Evolutionary conservation across 331 rosid species (phyloP).

Genomic region (Quercus tomentella): DNA sequence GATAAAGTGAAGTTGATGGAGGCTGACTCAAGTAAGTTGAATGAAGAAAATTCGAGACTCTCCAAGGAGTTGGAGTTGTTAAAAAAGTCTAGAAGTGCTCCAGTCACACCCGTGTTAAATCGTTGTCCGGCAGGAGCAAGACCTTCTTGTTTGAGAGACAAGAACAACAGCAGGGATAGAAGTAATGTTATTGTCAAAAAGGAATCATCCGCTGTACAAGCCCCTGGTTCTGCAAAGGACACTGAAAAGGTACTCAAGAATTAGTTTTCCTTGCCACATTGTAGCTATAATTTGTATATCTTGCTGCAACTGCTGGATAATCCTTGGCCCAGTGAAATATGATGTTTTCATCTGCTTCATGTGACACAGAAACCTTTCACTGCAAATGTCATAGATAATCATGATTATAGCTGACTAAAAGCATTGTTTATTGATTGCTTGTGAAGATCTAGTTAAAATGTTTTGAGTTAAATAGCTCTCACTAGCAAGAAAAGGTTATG

Average conservation of each 20-base stretch:
- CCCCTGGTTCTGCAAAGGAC: conserved; percentile 18
- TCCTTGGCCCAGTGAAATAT: not conserved
- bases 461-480: not conserved
- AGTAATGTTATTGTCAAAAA: conserved; percentile 33
- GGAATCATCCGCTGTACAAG: conserved; percentile 34
- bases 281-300: not conserved
- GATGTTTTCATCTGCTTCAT: not conserved
- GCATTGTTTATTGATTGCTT: not conserved
- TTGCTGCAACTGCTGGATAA: not conserved
- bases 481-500: not conserved
- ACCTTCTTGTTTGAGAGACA: conserved; percentile 24
- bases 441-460: not conserved
- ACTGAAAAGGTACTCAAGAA: conserved; percentile 38
- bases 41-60: conserved; percentile 45
- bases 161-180: conserved; percentile 23
- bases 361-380: not conserved
- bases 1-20: conserved; percentile 47
- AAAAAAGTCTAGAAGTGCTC: conserved; percentile 35
- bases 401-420: not conserved
- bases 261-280: not conserved
- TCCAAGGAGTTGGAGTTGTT: conserved; percentile 48
- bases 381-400: not conserved
- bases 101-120: conserved; percentile 49
- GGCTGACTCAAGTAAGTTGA: conserved; percentile 51
- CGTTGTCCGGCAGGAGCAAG: conserved; percentile 30